These are phyloP conservation scores for Sporothrix euskadiensis DNA, from an alignment of 2,329 filamentous ascomycete genomes.

Conservation along the genomic window DNA sequence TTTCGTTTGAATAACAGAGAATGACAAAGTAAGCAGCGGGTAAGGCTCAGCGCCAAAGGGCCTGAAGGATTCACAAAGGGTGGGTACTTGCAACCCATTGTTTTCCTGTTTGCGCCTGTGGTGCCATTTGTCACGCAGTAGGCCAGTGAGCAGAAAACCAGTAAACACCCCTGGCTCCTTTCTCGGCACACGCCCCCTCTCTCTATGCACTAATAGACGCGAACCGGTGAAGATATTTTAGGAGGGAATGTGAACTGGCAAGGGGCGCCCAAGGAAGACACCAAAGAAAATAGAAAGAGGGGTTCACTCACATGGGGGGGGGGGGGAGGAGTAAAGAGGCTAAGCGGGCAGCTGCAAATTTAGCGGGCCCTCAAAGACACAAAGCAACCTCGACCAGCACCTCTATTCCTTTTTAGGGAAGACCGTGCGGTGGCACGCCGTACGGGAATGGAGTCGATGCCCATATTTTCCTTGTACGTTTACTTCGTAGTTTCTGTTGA, in stretches of 20 bases:
- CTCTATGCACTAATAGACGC: slow-evolving; percentile 5
- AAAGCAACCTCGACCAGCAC: not conserved
- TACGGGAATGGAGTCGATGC: not conserved
- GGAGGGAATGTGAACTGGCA: not conserved
- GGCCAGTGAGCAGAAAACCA: not conserved
- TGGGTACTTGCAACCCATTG: not conserved
- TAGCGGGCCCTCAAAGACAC: not conserved
- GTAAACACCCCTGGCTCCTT: not conserved
- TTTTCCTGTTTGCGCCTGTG: not conserved
- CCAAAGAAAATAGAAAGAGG: not conserved
- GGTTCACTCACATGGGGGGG: not conserved
- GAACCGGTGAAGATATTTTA: slow-evolving; percentile 13
- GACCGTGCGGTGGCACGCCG: not conserved
- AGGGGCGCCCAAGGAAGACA: not conserved
- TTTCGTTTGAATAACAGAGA: no score
- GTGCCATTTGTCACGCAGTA: not conserved
- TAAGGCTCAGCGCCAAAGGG: no score
- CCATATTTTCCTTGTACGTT: not conserved
- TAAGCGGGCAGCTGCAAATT: not conserved
- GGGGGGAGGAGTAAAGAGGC: not conserved
- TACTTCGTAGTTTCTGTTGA: not conserved
- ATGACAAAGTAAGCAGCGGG: no score
- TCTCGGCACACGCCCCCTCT: not conserved
- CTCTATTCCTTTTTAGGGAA: not conserved
- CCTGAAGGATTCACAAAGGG: slow-evolving; percentile 2